Base-by-base conservation (phyloP, 805 yeast genomes). In the Middelhovenomyces tepae region DNA sequence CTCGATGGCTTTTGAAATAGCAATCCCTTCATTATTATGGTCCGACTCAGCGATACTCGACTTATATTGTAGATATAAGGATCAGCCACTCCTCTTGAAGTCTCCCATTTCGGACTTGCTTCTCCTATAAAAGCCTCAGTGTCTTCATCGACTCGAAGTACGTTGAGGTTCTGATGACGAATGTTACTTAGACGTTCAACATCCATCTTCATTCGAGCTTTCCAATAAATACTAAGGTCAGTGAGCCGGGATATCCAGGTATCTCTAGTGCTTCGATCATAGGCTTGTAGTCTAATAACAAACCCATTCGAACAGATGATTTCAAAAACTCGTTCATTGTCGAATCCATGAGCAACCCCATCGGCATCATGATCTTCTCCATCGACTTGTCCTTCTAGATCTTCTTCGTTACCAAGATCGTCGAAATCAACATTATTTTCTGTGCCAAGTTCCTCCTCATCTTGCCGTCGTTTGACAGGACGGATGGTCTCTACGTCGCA, bases 1-100 rank as follows among this genome's bases (percentile, higher is more conserved):
- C 75, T 82, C 37, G 70, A 73, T 3, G 73, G 65, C 47, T 86
- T 87, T 43, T 74, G 74, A 49, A 70, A 86, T 16, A 89, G 51
- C 20, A 63, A 54, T 0, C 95, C 95, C 38, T 74, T 68, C 57
- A 65, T 65, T 15, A 78, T 57, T 2, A 87, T 56, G 7, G 78
- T 66, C 10, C 75, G 69, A 16, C 75, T 66, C 56, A 78, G 62
- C 0, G 89, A 65, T 32, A 73, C 51, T 3, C 75, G 60, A 7
- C 78, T 72, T 14, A 76, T 67, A 41, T 73, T 71, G 48, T 71
- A 72, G 3, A 74, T 51, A 7, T 41, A 39, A 0, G 78, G 62
- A 44, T 78, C 76, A 0, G 84, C 71, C 1, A 51, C 24, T 0
- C 73, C 79, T 14, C 62, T 54, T 7, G 76, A 62, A 2, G 65